These are phyloP conservation scores for Boletus sensibilis DNA, from an alignment of 768 basidiomycete species.

Conservation along the genomic window DNA sequence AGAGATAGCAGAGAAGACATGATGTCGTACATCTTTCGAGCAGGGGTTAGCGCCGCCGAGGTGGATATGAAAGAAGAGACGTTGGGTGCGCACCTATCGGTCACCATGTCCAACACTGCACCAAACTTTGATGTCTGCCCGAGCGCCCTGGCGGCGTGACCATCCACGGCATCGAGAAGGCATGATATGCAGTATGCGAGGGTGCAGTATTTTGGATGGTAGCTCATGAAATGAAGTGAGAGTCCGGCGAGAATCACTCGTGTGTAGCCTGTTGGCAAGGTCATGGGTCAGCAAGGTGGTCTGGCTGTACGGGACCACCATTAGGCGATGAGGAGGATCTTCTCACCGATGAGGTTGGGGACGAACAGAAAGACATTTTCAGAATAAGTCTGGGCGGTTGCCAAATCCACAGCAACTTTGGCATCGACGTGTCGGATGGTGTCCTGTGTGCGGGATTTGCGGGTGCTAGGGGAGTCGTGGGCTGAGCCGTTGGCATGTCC, in stretches of 20 bases:
- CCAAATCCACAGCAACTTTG: conserved; percentile 82
- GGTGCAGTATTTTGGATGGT: conserved; percentile 91
- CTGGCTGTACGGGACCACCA: background rate
- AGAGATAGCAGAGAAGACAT: conserved; percentile 90
- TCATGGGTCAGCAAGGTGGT: conserved; percentile 1
- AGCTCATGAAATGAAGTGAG: conserved; percentile 90
- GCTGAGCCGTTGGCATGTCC: conserved; percentile 26
- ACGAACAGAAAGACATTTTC: conserved; percentile 98
- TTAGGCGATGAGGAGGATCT: background rate
- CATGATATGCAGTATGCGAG: conserved; percentile 87
- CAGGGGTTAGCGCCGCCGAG: background rate
- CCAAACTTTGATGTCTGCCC: conserved; percentile 96
- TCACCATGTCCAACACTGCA: conserved; percentile 98
- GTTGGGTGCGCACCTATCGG: conserved; percentile 73
- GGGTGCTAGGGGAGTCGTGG: conserved; percentile 29
- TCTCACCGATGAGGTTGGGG: conserved; percentile 91
- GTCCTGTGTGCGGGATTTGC: conserved; percentile 42
- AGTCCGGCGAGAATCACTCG: conserved; percentile 89
- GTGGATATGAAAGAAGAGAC: background rate
- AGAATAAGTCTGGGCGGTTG: conserved; percentile 79
- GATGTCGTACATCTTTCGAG: conserved; percentile 90
- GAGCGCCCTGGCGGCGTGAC: conserved; percentile 83
- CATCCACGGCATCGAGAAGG: conserved; percentile 93
- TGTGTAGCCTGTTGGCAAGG: conserved; percentile 64
- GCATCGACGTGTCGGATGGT: conserved; percentile 77